These are phyloP conservation scores for Cadophora malorum DNA, from an alignment of 2,329 filamentous ascomycete species.

Conservation along the genomic window DNA sequence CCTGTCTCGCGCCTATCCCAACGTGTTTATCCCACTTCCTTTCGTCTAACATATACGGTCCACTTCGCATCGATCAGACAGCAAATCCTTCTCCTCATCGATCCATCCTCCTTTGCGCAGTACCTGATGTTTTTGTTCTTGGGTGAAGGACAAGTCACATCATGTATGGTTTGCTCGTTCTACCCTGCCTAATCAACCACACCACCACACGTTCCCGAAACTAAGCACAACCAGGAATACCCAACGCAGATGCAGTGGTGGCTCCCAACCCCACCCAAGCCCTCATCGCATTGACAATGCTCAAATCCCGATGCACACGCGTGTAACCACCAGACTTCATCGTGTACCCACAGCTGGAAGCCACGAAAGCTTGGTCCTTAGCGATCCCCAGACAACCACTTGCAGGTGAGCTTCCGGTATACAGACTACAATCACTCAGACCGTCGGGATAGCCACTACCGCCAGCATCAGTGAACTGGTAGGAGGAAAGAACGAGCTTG, in stretches of 20 bases:
- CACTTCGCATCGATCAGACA: no score
- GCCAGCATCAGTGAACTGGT: conserved; percentile 38
- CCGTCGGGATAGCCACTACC: conserved; percentile 4
- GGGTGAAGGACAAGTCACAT: no score
- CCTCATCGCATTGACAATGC: conserved; percentile 44
- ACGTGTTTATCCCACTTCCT: no score
- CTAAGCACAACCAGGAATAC: conserved; percentile 39
- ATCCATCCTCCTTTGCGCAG: no score
- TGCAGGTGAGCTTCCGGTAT: conserved; percentile 31
- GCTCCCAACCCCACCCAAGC: conserved; percentile 40
- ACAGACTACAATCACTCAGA: conserved; percentile 1
- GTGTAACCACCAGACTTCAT: conserved; percentile 38
- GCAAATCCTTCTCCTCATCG: no score
- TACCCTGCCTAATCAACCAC: no score
- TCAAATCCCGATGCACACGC: conserved; percentile 42
- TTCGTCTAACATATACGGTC: no score
- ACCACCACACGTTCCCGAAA: no score
- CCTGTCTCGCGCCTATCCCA: no score
- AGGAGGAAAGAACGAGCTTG: conserved; percentile 42
- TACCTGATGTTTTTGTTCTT: no score
- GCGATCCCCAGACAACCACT: conserved; percentile 39
- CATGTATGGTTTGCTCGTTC: no score
- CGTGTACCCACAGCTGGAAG: conserved; percentile 39
- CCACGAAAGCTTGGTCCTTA: conserved; percentile 41
- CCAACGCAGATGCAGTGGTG: conserved; percentile 38